A percentile compares a stretch with the other conserved stretches of the same genome.
These are phyloP conservation scores for Cladosporium sp. DNA, from an alignment of 2,329 filamentous ascomycete species.

Conservation along the genomic window DNA sequence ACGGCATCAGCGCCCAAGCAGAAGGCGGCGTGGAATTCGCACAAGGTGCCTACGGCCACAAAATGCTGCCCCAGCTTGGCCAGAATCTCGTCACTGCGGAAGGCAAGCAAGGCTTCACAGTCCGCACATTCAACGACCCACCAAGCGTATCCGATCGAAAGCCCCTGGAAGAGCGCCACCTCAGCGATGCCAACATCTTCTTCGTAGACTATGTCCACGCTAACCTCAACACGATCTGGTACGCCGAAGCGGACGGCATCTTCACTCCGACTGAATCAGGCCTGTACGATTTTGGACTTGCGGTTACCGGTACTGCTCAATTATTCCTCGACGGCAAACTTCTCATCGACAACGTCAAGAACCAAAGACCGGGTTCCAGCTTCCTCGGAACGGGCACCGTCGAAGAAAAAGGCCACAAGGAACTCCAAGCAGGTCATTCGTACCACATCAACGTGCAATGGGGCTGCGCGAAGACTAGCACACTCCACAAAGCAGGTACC, in stretches of 20 bases:
- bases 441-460: conserved; percentile 64
- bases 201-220: conserved; percentile 55
- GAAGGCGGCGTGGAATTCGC: conserved; percentile 24
- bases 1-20: conserved; percentile 32
- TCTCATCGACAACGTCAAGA: conserved; percentile 64
- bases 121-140: conserved; percentile 56
- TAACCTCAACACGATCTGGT: conserved; percentile 41
- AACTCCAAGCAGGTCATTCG: conserved; percentile 59
- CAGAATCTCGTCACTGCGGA: conserved; percentile 22
- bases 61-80: conserved; percentile 32
- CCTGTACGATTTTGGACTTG: conserved; percentile 64
- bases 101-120: conserved; percentile 28
- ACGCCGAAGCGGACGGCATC: conserved; percentile 53
- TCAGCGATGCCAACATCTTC: conserved; percentile 43
- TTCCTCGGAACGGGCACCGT: conserved; percentile 67
- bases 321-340: conserved; percentile 63
- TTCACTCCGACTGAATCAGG: conserved; percentile 62
- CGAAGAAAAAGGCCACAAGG: conserved; percentile 61
- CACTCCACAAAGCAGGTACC: conserved; percentile 57
- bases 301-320: conserved; percentile 65
- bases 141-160: conserved; percentile 46
- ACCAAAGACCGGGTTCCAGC: conserved; percentile 59
- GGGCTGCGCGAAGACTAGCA: conserved; percentile 66
- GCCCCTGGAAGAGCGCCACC: conserved; percentile 52
- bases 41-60: conserved; percentile 31